Evolutionary conservation across 139 green algal genomes (phyloP).

Genomic region (Chlamydomonas eustigma): DNA sequence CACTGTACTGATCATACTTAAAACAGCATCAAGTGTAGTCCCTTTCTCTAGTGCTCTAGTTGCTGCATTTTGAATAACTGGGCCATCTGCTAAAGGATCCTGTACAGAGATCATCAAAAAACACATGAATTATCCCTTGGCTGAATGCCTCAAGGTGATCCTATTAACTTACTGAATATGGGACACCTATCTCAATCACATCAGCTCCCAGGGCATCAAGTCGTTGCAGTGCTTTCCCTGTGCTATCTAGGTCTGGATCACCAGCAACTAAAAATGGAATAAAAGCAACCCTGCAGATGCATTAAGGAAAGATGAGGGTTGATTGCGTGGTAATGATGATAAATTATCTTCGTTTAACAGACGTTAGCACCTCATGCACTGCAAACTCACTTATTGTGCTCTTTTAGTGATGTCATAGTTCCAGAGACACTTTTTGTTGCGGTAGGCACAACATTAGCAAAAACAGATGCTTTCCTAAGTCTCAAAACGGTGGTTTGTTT

Average conservation of each 20-base stretch:
- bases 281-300: conserved; percentile 68
- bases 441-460: too few species aligned
- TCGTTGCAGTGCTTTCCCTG: conserved; percentile 65
- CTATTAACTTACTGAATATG: conserved; percentile 48
- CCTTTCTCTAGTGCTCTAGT: conserved; percentile 80
- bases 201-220: conserved; percentile 79
- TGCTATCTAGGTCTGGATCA: conserved; percentile 90
- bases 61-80: conserved; percentile 88
- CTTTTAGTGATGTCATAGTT: background rate
- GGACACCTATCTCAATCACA: conserved; percentile 97
- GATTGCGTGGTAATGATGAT: background rate
- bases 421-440: background rate
- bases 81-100: conserved; percentile 95
- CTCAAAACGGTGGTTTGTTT: too few species aligned
- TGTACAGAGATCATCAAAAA: too few species aligned
- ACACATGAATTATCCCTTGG: too few species aligned
- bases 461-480: too few species aligned
- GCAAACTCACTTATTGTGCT: background rate
- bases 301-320: background rate
- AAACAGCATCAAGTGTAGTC: conserved; percentile 72
- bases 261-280: conserved; percentile 95
- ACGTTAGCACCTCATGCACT: background rate
- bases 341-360: background rate
- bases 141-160: too few species aligned
- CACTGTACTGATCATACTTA: conserved; percentile 62